phyloP scores from a whole-genome alignment of 73 alveolate species.

The Paramecium tetraurelia region DNA sequence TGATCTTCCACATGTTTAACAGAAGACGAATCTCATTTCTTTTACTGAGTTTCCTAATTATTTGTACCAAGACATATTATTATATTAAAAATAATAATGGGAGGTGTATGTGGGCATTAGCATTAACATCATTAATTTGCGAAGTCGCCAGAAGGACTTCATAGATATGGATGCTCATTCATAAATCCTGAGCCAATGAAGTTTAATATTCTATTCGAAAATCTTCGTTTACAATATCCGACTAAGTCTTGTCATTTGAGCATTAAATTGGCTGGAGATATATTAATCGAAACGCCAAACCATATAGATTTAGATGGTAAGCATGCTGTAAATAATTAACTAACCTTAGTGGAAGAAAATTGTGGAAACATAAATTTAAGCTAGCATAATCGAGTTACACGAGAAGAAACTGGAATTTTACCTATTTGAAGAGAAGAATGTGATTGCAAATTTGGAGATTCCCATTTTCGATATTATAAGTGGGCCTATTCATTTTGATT shows the following conservation, averaged over 20 bases:
- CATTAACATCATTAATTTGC: background rate
- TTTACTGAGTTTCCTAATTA: constrained; percentile 71
- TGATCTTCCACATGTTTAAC: constrained; percentile 72
- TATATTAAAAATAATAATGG: background rate
- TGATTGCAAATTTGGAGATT: background rate
- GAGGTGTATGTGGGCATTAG: background rate
- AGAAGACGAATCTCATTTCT: constrained; percentile 80
- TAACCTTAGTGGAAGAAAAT: background rate
- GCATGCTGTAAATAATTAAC: background rate
- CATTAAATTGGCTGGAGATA: background rate
- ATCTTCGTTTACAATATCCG: background rate
- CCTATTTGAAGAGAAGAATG: background rate
- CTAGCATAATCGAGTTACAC: background rate
- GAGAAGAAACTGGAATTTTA: background rate
- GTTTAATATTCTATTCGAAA: background rate
- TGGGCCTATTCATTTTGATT: constrained; percentile 29
- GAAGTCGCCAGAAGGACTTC: background rate
- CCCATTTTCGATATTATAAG: constrained; percentile 1
- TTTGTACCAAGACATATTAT: constrained; percentile 78
- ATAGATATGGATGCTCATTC: background rate
- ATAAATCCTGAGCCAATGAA: background rate
- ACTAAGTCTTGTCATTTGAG: background rate
- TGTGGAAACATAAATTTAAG: background rate
- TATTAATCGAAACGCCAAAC: background rate
- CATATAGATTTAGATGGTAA: constrained; percentile 36